Base-by-base conservation (phyloP, 495 filamentous ascomycete genomes). In the Penicillium alfredii region DNA sequence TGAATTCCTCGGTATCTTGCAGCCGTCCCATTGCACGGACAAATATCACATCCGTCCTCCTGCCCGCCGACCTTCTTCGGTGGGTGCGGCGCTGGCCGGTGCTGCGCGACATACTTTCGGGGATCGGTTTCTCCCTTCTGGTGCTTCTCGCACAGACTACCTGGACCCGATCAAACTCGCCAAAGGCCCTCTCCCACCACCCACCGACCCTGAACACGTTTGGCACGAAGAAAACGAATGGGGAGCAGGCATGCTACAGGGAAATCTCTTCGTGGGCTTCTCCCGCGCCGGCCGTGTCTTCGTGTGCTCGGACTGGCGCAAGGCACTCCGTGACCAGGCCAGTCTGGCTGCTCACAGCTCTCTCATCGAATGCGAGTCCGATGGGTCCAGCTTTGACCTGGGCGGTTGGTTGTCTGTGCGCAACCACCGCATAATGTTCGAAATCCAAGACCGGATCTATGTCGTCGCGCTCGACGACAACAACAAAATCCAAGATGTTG, bases 371-470 rank as follows among this genome's bases (percentile, higher is more conserved):
- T 66, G 63, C 22, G 51, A 64, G 16, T 50, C 60, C 6, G 59
- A 66, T 33, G 63, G 60, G 0, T 38, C 51, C 8, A 47, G 37
- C 22, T 64, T 64, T 30, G 63, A 66, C 17, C 47, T 64, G 2
- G 63, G 63, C 16, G 63, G 63, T 3, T 66, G 63, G 63, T 32
- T 66, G 29, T 56, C 63, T 1, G 51, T 66, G 19, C 60, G 53
- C 29, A 61, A 66, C 35, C 58, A 61, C 37, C 63, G 61, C 9
- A 4, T 66, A n/a, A 61, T 64, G 58, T 63, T 64, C 16, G 63
- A 66, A 34, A 59, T 63, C n/a, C 49, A 66, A 41, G 59, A 64
- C 19, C 51, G 57, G 6, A 44, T 56, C 8, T 66, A 64, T 38
- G 30, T 66, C 17, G 51, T 66, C 12, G 55, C 56, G 1, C 52